A percentile compares a stretch with the other conserved stretches of the same genome.
Conservation (phyloP, 306 rosid genomes). For the Vicia sativa region DNA sequence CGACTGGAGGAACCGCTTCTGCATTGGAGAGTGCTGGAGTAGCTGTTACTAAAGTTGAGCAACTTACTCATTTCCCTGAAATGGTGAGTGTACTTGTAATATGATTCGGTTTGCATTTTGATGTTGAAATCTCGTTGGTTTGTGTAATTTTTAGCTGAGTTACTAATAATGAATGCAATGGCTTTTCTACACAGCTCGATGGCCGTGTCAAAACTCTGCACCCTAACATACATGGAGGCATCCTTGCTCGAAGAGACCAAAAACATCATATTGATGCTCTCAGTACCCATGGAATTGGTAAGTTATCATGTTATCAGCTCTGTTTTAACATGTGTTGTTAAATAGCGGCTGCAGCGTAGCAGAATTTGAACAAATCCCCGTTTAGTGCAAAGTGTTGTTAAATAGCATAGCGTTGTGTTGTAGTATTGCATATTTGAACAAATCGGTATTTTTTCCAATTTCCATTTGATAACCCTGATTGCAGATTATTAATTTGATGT, state of each 20-base stretch:
- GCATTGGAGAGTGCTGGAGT: constrained; percentile 82
- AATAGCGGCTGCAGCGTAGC: neutral
- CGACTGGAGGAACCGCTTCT: constrained; percentile 95
- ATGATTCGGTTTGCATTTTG: neutral
- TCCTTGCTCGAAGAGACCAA: constrained; percentile 93
- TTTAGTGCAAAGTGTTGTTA: neutral
- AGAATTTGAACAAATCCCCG: neutral
- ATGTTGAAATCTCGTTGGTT: neutral
- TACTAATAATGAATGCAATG: constrained; percentile 33
- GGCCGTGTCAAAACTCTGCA: constrained; percentile 97
- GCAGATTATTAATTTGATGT: constrained; percentile 9
- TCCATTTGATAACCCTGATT: neutral
- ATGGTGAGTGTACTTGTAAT: constrained; percentile 58
- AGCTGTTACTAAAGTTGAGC: constrained; percentile 83
- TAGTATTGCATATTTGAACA: neutral
- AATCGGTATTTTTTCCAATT: neutral
- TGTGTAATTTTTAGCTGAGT: constrained; percentile 2
- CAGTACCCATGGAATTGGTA: constrained; percentile 80
- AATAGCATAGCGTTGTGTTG: neutral
- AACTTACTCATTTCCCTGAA: constrained; percentile 85
- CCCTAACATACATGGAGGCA: constrained; percentile 88
- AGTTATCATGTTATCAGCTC: constrained; percentile 28
- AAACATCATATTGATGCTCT: constrained; percentile 89
- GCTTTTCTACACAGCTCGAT: constrained; percentile 67
- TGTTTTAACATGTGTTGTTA: constrained; percentile 1